A percentile compares a stretch with the other conserved stretches of the same genome.
These are phyloP conservation scores for Beverwykella pulmonaria DNA, from an alignment of 495 filamentous ascomycete genomes.

Conservation along the genomic window DNA sequence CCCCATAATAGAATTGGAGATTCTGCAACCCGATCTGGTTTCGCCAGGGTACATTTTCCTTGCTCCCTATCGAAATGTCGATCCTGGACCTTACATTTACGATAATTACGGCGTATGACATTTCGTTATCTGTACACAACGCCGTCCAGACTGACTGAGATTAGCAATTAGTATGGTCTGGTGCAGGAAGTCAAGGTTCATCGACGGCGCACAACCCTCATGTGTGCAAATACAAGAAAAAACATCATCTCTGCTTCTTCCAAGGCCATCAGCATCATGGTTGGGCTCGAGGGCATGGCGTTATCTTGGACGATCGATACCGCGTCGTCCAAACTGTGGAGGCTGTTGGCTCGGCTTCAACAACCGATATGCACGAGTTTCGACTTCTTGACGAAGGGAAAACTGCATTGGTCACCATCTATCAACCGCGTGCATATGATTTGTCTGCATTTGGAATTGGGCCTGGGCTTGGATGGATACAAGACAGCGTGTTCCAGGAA, in stretches of 20 bases:
- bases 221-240: conserved; percentile 46
- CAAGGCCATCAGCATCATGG: conserved; percentile 58
- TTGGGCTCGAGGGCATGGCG: conserved; percentile 57
- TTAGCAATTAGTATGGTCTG: conserved; percentile 40
- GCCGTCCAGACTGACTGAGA: not conserved
- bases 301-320: conserved; percentile 58
- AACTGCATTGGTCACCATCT: conserved; percentile 19
- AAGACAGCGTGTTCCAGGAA: conserved; percentile 26
- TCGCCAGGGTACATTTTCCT: conserved; percentile 43
- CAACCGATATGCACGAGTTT: conserved; percentile 26
- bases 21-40: conserved; percentile 39
- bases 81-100: conserved; percentile 43
- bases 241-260: conserved; percentile 58
- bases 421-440: conserved; percentile 7
- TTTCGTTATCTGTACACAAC: not conserved
- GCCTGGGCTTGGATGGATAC: not conserved
- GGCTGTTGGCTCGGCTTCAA: conserved; percentile 31
- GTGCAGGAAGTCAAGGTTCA: conserved; percentile 35
- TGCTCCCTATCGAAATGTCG: conserved; percentile 41
- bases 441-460: conserved; percentile 31
- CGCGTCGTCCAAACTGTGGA: conserved; percentile 51
- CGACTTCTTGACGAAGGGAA: conserved; percentile 13
- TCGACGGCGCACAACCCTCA: conserved; percentile 41
- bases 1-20: conserved; percentile 36
- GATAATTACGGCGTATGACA: conserved; percentile 37